Evolutionary conservation across 2,329 filamentous ascomycete species (phyloP), one percentile per base, ranked within the genome.

Genomic region (Nemania sp.): DNA sequence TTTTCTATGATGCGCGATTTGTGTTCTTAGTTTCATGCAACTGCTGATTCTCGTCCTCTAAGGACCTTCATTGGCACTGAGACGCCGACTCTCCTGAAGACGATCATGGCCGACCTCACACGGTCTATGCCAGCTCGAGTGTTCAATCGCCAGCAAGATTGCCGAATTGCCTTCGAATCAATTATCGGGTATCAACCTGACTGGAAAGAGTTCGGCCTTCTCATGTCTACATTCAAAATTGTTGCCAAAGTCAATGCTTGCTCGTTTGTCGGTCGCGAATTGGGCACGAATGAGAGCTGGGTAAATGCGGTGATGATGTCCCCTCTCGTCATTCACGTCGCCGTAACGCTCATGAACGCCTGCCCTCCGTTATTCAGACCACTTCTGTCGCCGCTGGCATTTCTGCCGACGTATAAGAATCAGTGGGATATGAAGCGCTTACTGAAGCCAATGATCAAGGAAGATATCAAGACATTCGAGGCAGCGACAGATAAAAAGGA

Each of bases 341-440:
- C 49, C 2, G 46, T 56, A 6, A 51, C 20, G 15, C 22, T 51
- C 1, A 17, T 43, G 3, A 39, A 47, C 22, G 39, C 41, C 9
- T 42, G 28, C 5, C 53, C 56, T 6, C 31, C 17, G 1, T 23
- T 56, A 31, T 46, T 59, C 5, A 45, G 56, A 11, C 56, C 53
- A 14, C 26, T 57, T n/a, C 11, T 57, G 19, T 19, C 49, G 5
- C 49, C 46, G 1, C 20, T 60, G 4, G 28, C 20, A 20, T 57
- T 60, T 7, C 15, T 54, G 2, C 57, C 57, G 2, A 40, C 50
- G 1, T 22, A 44, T 1, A 40, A 42, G 23, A 51, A 45, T 12
- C 33, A 31, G 15, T 54, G 51, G 57, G 36, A 60, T 17, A 54
- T 60, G 54, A 54, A 28, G 12, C 39, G 45, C 9, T 31, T 60